phyloP scores from a whole-genome alignment of 2,329 filamentous ascomycete genomes.

The Bipolaris oryzae region DNA sequence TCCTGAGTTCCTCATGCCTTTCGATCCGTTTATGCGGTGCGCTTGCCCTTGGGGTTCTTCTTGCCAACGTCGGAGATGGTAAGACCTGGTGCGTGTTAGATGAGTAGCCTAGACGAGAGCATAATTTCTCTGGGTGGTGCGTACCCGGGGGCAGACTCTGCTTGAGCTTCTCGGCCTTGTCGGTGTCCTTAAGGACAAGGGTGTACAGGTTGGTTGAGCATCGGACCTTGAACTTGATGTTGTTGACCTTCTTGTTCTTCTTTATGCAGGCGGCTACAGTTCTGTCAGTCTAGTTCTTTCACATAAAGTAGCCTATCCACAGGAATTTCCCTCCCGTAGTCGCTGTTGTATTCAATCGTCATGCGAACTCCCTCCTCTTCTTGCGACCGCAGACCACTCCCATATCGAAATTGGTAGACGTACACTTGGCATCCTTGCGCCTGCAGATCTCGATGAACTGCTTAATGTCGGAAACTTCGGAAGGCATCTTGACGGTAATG shows the following conservation, averaged over 20 bases:
- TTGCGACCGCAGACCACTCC: slow-evolving; percentile 7
- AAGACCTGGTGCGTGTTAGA: slow-evolving; percentile 53
- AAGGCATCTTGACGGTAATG: slow-evolving; percentile 83
- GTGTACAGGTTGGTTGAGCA: slow-evolving; percentile 97
- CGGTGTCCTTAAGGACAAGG: slow-evolving; percentile 95
- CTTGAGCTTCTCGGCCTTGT: slow-evolving; percentile 99
- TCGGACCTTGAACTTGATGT: slow-evolving; percentile 99
- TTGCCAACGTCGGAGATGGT: slow-evolving; percentile 66
- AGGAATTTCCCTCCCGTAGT: neutral
- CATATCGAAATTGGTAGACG: slow-evolving; percentile 53
- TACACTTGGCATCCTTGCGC: slow-evolving; percentile 99
- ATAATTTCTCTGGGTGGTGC: slow-evolving; percentile 39
- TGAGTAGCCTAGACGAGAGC: neutral
- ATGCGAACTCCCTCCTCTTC: slow-evolving; percentile 12
- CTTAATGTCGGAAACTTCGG: slow-evolving; percentile 98
- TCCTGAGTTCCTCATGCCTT: slow-evolving; percentile 12
- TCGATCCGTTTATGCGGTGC: slow-evolving; percentile 37
- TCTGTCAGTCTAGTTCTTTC: slow-evolving; percentile 11
- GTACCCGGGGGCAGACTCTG: slow-evolving; percentile 96
- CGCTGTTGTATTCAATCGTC: slow-evolving; percentile 2
- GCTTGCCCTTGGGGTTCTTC: slow-evolving; percentile 66
- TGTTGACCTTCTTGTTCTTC: slow-evolving; percentile 87
- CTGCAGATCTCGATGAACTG: slow-evolving; percentile 99
- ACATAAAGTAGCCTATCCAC: neutral
- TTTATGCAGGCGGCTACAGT: slow-evolving; percentile 62